Conservation (phyloP, 805 yeast species). For the Wickerhamiella dianesei region DNA sequence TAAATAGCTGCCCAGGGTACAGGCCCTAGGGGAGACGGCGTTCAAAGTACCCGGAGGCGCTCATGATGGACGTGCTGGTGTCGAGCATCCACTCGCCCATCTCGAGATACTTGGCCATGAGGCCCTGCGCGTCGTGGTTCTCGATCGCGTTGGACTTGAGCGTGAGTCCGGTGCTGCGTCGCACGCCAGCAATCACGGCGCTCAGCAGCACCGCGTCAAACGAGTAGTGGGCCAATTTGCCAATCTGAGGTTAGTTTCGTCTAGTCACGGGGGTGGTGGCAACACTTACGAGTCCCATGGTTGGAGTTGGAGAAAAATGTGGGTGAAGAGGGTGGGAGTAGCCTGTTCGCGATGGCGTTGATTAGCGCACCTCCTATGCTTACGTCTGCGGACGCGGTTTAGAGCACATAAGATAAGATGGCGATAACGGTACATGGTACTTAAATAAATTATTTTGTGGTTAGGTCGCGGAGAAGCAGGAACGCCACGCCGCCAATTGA, state of each 20-base stretch:
- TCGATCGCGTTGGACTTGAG: slow-evolving; percentile 39
- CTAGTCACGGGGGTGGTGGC: not conserved
- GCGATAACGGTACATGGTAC: too few relatives aligned
- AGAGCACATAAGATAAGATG: too few relatives aligned
- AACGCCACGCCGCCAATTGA: slow-evolving; percentile 10
- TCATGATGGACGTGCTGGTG: slow-evolving; percentile 52
- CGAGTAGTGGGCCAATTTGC: slow-evolving; percentile 55
- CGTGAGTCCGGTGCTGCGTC: slow-evolving; percentile 66
- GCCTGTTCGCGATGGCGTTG: not conserved
- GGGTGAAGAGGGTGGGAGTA: not conserved
- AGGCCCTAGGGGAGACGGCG: slow-evolving; percentile 22
- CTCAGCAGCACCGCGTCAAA: slow-evolving; percentile 69
- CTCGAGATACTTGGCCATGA: slow-evolving; percentile 52
- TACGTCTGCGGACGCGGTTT: too few relatives aligned
- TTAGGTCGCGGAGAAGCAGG: not conserved
- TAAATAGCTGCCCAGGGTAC: not conserved
- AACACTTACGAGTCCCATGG: not conserved
- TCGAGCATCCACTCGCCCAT: slow-evolving; percentile 80
- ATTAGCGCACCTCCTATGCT: not conserved
- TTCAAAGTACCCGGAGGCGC: slow-evolving; percentile 59
- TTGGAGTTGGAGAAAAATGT: not conserved
- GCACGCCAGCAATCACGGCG: slow-evolving; percentile 72
- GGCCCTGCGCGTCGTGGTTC: slow-evolving; percentile 31
- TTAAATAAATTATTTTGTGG: too few relatives aligned
- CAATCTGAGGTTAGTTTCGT: slow-evolving; percentile 29